Conservation (phyloP, 768 basidiomycete species). For the Lactarius psammicola region DNA sequence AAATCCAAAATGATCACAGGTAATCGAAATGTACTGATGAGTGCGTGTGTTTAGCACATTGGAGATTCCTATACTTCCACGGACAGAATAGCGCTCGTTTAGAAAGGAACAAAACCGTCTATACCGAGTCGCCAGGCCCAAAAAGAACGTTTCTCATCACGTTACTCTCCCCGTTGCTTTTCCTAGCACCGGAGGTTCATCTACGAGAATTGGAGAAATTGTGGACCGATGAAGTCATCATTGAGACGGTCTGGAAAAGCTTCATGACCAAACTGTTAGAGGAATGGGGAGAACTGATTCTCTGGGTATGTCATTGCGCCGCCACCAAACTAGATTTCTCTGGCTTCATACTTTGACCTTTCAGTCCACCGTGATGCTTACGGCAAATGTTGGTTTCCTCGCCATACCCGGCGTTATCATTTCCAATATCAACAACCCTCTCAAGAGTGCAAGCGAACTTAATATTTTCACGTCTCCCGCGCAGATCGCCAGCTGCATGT, state of each 20-base stretch:
- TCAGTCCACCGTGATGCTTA: constrained; percentile 18
- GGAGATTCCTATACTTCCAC: constrained; percentile 25
- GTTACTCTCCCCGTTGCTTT: constrained; percentile 18
- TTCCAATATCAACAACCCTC: not conserved
- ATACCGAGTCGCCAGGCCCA: not conserved
- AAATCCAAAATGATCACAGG: not conserved
- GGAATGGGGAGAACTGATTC: constrained; percentile 24
- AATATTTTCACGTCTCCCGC: not conserved
- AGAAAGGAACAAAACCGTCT: constrained; percentile 13
- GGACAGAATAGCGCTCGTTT: constrained; percentile 25
- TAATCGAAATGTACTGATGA: not conserved
- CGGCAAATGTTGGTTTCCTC: constrained; percentile 21
- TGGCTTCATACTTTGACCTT: not conserved
- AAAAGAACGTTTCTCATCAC: constrained; percentile 22
- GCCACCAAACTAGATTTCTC: not conserved
- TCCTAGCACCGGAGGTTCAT: constrained; percentile 26
- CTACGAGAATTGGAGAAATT: constrained; percentile 24
- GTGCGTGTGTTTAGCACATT: constrained; percentile 14
- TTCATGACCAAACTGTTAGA: constrained; percentile 12
- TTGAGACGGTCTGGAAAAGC: constrained; percentile 18
- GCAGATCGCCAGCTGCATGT: constrained; percentile 23
- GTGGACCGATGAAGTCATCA: constrained; percentile 22
- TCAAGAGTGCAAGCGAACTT: not conserved
- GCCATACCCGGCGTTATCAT: constrained; percentile 21
- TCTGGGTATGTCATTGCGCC: constrained; percentile 7